Percentiles rank a stretch among this genome's conserved stretches.
Evolutionary conservation across 352 stramenopile species (phyloP).

Genomic region (Globisporangium spiculum): DNA sequence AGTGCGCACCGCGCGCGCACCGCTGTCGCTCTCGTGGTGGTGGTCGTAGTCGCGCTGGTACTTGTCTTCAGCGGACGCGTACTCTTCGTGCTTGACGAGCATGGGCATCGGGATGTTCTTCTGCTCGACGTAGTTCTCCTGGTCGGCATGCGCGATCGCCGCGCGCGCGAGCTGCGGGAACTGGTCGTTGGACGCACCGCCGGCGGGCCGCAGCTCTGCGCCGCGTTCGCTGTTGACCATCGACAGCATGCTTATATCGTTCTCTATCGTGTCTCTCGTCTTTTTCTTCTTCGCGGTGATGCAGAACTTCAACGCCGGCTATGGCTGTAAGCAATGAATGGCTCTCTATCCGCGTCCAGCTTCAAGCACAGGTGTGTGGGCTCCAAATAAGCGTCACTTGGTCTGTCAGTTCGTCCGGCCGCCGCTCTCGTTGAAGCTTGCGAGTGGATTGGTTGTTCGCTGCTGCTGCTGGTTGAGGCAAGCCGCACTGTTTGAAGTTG

Average conservation of each 20-base stretch:
- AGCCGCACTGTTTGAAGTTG: conserved; percentile 67
- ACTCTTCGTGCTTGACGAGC: conserved; percentile 17
- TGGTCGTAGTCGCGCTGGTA: conserved; percentile 19
- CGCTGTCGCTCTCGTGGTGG: conserved; percentile 13
- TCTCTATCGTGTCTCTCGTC: conserved; percentile 9
- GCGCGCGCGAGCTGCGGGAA: conserved; percentile 9
- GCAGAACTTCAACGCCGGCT: conserved; percentile 13
- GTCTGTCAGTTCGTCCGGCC: background rate
- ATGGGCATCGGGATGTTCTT: conserved; percentile 18
- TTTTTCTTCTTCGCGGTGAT: conserved; percentile 15
- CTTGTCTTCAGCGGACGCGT: conserved; percentile 17
- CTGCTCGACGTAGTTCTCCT: conserved; percentile 17
- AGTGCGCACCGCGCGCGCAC: background rate
- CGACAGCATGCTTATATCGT: conserved; percentile 36
- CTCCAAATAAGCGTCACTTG: background rate
- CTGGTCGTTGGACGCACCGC: background rate
- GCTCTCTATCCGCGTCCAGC: background rate
- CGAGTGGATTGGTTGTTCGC: background rate
- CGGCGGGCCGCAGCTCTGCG: conserved; percentile 4
- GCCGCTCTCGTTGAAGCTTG: conserved; percentile 15
- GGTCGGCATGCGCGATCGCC: conserved; percentile 13
- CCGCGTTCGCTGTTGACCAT: conserved; percentile 47
- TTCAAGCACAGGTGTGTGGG: conserved; percentile 1
- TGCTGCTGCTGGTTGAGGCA: background rate
- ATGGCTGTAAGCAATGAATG: conserved; percentile 6